Percentiles rank a stretch among this genome's conserved stretches.
phyloP scores from a whole-genome alignment of 345 rosid genomes.

The Eucalyptus marginata region DNA sequence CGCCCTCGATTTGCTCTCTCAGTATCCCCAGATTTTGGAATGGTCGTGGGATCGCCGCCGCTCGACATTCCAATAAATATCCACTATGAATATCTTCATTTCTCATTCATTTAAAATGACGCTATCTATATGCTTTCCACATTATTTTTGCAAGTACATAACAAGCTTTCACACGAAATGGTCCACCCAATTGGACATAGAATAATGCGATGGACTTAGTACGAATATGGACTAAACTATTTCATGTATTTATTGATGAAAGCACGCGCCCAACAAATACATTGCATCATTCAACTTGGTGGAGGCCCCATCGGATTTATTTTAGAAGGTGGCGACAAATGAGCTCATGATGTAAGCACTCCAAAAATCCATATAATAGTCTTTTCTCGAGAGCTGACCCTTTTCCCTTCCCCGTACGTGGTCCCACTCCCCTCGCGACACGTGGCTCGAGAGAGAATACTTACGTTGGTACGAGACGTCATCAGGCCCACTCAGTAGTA shows the following conservation, averaged over 20 bases:
- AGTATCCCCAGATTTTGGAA: too few species aligned
- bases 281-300: background rate
- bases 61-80: background rate
- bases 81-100: background rate
- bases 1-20: too few species aligned
- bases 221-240: background rate
- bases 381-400: background rate
- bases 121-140: background rate
- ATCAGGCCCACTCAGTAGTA: background rate
- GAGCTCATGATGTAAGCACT: background rate
- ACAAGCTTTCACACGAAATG: background rate
- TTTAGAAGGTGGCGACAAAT: background rate
- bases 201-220: background rate
- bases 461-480: background rate
- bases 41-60: background rate
- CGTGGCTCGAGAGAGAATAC: background rate
- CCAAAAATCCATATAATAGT: background rate
- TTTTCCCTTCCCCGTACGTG: background rate
- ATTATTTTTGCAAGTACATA: background rate
- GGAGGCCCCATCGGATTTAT: background rate
- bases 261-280: background rate
- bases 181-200: background rate
- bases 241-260: background rate
- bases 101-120: background rate
- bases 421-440: background rate